Evolutionary conservation across 1,284 basidiomycete species (phyloP).

Genomic region (Apiotrichum porosum): DNA sequence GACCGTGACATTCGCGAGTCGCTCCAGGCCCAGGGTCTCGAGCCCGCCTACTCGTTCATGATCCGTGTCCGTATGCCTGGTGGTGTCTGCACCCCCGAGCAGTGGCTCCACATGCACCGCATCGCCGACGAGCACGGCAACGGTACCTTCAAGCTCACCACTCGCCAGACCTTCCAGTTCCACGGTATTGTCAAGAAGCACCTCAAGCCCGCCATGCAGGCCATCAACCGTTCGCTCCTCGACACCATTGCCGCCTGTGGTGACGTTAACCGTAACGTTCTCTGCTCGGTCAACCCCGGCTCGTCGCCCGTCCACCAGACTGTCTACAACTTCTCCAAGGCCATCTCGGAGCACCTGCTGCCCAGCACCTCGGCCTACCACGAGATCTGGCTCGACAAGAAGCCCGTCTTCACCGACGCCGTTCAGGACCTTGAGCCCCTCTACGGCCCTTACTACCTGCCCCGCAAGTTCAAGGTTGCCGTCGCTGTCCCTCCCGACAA

Average conservation of each 20-base stretch:
- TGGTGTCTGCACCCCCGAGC: slow-evolving; percentile 83
- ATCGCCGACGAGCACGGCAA: slow-evolving; percentile 94
- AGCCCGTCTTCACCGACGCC: slow-evolving; percentile 84
- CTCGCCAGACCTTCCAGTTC: slow-evolving; percentile 99
- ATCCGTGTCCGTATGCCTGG: slow-evolving; percentile 94
- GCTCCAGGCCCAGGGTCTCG: slow-evolving; percentile 83
- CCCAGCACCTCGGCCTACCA: slow-evolving; percentile 93
- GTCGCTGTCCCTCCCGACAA: slow-evolving; percentile 95
- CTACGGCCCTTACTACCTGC: slow-evolving; percentile 95
- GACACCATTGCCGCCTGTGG: slow-evolving; percentile 98
- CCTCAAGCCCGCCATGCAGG: slow-evolving; percentile 92
- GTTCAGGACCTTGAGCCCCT: slow-evolving; percentile 91
- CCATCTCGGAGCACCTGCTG: slow-evolving; percentile 78
- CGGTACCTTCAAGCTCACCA: slow-evolving; percentile 95
- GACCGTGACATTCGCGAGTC: slow-evolving; percentile 98
- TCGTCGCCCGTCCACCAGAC: slow-evolving; percentile 77
- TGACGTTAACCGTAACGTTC: slow-evolving; percentile 85
- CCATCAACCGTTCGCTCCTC: slow-evolving; percentile 84
- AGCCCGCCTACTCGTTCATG: slow-evolving; percentile 98
- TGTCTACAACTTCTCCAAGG: slow-evolving; percentile 81
- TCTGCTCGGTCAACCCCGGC: slow-evolving; percentile 86
- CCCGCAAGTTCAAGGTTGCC: slow-evolving; percentile 98
- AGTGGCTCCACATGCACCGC: slow-evolving; percentile 94
- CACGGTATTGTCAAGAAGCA: slow-evolving; percentile 96
- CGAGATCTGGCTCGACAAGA: slow-evolving; percentile 98